A percentile compares a stretch with the other conserved stretches of the same genome.
Conservation (phyloP, 1,139 yeast genomes). For the Blastobotrys illinoisensis region DNA sequence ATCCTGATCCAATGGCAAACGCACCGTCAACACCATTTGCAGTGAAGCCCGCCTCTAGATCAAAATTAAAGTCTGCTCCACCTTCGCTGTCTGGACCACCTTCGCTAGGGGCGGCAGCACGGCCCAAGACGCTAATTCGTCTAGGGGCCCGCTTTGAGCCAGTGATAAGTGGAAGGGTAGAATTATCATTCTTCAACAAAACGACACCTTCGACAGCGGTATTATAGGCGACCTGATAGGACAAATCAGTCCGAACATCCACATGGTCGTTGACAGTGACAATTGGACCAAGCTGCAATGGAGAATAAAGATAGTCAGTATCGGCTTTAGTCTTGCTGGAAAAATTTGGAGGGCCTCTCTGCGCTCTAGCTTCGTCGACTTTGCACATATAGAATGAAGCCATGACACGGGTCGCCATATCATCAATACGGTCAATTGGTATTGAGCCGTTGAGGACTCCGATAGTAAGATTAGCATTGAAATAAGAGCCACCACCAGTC, state of each 20-base stretch:
- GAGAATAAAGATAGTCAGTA: constrained; percentile 44
- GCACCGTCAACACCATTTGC: too few relatives aligned
- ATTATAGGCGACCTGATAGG: constrained; percentile 46
- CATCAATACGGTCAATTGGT: constrained; percentile 52
- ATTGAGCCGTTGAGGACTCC: constrained; percentile 53
- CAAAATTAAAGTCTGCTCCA: background rate
- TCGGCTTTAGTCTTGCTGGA: constrained; percentile 56
- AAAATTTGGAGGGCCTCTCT: constrained; percentile 45
- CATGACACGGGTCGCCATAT: constrained; percentile 56
- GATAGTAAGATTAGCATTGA: constrained; percentile 54
- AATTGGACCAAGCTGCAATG: constrained; percentile 52
- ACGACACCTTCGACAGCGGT: constrained; percentile 56
- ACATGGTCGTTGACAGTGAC: constrained; percentile 51
- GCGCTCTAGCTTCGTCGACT: constrained; percentile 24
- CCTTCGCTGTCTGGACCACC: constrained; percentile 2
- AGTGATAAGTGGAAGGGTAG: constrained; percentile 43
- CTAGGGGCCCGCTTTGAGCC: constrained; percentile 9
- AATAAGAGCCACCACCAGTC: constrained; percentile 43
- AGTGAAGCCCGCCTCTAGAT: too few relatives aligned
- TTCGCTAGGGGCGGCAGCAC: background rate
- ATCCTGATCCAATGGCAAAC: constrained; percentile 36
- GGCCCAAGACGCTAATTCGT: constrained; percentile 2
- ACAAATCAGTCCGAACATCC: constrained; percentile 47
- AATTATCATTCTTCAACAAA: constrained; percentile 48
- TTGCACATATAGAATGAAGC: constrained; percentile 47